Base-by-base conservation (phyloP, 495 filamentous ascomycete genomes). In the Evansstolkia leycettana region DNA sequence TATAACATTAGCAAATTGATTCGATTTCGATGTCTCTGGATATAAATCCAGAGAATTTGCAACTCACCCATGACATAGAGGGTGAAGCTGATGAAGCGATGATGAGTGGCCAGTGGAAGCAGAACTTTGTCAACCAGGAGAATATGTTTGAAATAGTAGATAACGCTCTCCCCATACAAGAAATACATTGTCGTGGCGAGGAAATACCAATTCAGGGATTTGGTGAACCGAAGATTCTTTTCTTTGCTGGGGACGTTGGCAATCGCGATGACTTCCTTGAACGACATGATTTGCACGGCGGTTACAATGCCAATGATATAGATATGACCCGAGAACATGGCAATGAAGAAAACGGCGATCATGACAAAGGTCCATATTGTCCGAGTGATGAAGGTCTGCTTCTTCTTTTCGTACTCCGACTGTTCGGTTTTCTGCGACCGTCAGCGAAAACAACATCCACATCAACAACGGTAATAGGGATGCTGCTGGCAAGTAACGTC, bases 81-180 rank as follows among this genome's bases (percentile, higher is more conserved):
- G 51, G 85, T 80, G 53, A 99, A 99, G 65, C 85, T 93, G 52
- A 99, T 94, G 64, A 99, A 99, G 23, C 92, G 79, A 57, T 99
- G 92, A 58, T 99, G 92, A 5, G 89, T 95, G 17, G 92, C 88
- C 43, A 99, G 79, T 2, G 89, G 89, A 32, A 92, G 67, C 31
- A 99, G 63, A 20, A 96, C 82, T 52, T 78, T 81, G 59, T 95
- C 89, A n/a, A 99, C 84, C 39, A 96, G 58, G 19, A 99, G 73
- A 37, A 99, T 84, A 47, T 96, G 92, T 67, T 96, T 96, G 63
- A 99, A 96, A 58, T 99, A 99, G 62, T 96, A 99, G 40, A 99
- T 90, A 43, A 99, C 89, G 44, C 85, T 94, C 63, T 99, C 92
- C 40, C 92, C 92, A 48, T 99, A 96, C 19, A 99, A 64, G 46